These are phyloP conservation scores for Aspergillus leporis DNA, from an alignment of 495 filamentous ascomycete species.

Conservation along the genomic window DNA sequence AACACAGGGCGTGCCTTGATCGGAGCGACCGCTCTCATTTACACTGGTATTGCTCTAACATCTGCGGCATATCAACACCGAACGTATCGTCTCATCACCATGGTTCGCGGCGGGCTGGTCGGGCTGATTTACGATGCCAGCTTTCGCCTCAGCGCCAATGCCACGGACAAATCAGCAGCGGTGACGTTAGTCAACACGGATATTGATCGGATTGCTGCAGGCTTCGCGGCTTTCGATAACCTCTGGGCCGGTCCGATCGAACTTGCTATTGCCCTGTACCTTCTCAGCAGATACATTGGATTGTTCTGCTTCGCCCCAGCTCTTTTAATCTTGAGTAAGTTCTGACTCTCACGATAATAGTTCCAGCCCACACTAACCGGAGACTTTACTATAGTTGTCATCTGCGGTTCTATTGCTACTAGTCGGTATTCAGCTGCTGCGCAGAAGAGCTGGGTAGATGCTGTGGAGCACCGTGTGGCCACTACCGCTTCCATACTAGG, in stretches of 20 bases:
- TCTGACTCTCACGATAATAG: background rate
- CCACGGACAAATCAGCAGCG: background rate
- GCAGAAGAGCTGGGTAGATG: background rate
- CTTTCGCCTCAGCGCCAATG: background rate
- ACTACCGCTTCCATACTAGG: background rate
- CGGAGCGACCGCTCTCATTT: background rate
- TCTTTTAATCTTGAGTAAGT: background rate
- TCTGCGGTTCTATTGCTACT: background rate
- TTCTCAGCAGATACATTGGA: background rate
- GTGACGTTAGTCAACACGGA: background rate
- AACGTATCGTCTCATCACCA: conserved; percentile 33
- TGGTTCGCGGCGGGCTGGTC: conserved; percentile 53
- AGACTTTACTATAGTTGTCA: background rate
- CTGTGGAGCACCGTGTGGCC: background rate
- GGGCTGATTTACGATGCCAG: conserved; percentile 43
- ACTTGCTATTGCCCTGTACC: background rate
- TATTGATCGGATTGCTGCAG: background rate
- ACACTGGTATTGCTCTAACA: background rate
- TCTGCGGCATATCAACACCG: background rate
- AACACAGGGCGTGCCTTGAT: background rate
- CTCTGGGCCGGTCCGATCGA: background rate
- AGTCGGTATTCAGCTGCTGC: background rate
- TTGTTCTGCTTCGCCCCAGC: background rate
- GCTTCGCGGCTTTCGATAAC: background rate
- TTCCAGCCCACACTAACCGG: background rate